A percentile compares a stretch with the other conserved stretches of the same genome.
phyloP scores from a whole-genome alignment of 2,329 filamentous ascomycete species.

The Diaporthe humulicola region DNA sequence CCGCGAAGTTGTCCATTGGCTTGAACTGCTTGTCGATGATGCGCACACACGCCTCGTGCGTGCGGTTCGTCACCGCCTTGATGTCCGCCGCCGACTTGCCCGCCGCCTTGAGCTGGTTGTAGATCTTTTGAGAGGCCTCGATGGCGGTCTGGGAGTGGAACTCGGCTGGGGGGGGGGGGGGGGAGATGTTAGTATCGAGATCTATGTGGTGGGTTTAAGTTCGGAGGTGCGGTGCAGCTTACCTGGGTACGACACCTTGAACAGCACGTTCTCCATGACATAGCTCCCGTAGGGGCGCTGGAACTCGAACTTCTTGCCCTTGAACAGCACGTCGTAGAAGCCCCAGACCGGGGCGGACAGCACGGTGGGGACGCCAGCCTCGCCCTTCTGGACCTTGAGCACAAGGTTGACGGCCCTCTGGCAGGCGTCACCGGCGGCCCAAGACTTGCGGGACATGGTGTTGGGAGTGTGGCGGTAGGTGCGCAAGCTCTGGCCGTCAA shows the following conservation, averaged over 20 bases:
- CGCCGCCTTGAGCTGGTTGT: constrained; percentile 83
- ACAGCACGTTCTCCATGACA: constrained; percentile 99
- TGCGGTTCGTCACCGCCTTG: constrained; percentile 92
- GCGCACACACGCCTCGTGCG: constrained; percentile 97
- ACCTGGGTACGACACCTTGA: constrained; percentile 99
- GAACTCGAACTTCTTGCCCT: constrained; percentile 95
- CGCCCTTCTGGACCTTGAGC: constrained; percentile 91
- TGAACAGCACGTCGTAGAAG: constrained; percentile 98
- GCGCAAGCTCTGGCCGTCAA: constrained; percentile 94
- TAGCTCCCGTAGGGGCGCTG: constrained; percentile 97
- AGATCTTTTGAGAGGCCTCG: constrained; percentile 91
- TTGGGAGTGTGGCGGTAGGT: constrained; percentile 98
- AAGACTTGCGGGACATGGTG: constrained; percentile 99
- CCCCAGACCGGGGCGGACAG: constrained; percentile 95
- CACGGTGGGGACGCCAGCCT: constrained; percentile 91
- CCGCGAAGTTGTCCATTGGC: constrained; percentile 99
- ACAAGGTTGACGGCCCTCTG: constrained; percentile 93
- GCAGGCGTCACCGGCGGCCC: constrained; percentile 98
- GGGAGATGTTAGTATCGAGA: neutral
- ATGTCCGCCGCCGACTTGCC: constrained; percentile 96
- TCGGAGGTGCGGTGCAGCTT: constrained; percentile 49
- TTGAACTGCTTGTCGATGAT: constrained; percentile 99
- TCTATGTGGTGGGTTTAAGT: no score
- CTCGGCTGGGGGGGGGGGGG: constrained; percentile 70
- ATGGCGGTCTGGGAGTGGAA: constrained; percentile 99